A percentile compares a stretch with the other conserved stretches of the same genome.
Evolutionary conservation across 768 basidiomycete genomes (phyloP).

Genomic region (Piloderma croceum): DNA sequence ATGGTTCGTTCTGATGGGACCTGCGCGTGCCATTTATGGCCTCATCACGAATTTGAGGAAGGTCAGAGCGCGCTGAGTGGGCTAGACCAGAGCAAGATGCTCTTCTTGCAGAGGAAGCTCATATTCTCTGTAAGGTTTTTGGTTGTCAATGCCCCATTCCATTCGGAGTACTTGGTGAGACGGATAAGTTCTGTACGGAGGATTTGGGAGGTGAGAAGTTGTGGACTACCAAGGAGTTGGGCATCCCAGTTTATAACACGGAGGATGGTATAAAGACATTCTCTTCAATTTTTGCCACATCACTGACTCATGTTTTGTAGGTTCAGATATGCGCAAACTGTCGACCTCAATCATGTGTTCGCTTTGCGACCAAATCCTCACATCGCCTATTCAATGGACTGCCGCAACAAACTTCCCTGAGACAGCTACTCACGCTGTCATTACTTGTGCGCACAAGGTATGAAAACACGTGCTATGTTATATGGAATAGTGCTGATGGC

Average conservation of each 20-base stretch:
- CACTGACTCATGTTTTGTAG: too few relatives aligned
- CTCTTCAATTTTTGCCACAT: conserved; percentile 13
- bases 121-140: conserved; percentile 91
- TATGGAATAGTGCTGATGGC: too few relatives aligned
- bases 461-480: conserved; percentile 19
- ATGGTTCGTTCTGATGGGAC: conserved; percentile 96
- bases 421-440: conserved; percentile 87
- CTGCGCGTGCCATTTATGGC: conserved; percentile 87
- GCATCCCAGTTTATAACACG: conserved; percentile 86
- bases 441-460: conserved; percentile 89
- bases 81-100: conserved; percentile 88
- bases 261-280: conserved; percentile 67
- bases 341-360: conserved; percentile 76
- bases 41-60: conserved; percentile 89
- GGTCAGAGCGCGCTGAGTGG: conserved; percentile 80
- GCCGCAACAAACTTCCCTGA: conserved; percentile 87
- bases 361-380: conserved; percentile 91
- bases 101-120: conserved; percentile 91
- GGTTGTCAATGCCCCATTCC: conserved; percentile 94
- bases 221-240: conserved; percentile 64
- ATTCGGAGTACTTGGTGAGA: conserved; percentile 78
- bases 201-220: conserved; percentile 76
- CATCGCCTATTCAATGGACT: conserved; percentile 86
- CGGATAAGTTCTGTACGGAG: conserved; percentile 69
- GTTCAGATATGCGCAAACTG: conserved; percentile 73